phyloP scores from a whole-genome alignment of 2,329 filamentous ascomycete species.

The Samsoniella hepiali region DNA sequence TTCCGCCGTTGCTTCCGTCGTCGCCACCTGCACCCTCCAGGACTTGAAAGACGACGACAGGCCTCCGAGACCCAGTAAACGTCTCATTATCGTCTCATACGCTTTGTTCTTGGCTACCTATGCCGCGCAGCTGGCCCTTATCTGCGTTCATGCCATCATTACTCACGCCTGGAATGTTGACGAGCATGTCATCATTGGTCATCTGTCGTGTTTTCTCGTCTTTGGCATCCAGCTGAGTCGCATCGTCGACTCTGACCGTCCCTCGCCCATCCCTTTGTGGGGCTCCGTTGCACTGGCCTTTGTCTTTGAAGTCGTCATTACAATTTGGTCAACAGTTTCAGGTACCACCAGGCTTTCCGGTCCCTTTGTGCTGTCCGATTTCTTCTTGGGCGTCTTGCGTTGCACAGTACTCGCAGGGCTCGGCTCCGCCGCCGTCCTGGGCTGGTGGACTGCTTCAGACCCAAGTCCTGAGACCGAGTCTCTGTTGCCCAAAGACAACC shows the following conservation, averaged over 20 bases:
- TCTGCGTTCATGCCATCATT: constrained; percentile 37
- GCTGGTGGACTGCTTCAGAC: neutral
- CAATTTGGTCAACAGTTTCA: constrained; percentile 7
- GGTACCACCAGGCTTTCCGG: neutral
- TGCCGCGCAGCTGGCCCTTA: constrained; percentile 42
- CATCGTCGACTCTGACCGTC: constrained; percentile 47
- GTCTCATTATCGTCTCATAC: constrained; percentile 40
- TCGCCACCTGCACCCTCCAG: constrained; percentile 54
- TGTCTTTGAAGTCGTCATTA: constrained; percentile 50
- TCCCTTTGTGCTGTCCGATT: constrained; percentile 27
- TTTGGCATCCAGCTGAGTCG: constrained; percentile 59
- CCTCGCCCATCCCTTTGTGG: constrained; percentile 61
- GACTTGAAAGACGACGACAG: constrained; percentile 31
- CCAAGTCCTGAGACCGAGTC: constrained; percentile 14
- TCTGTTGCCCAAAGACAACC: constrained; percentile 14
- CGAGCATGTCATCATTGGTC: constrained; percentile 52
- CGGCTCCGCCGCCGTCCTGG: neutral
- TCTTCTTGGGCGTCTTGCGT: constrained; percentile 21
- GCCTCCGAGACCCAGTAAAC: constrained; percentile 23
- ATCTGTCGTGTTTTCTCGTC: constrained; percentile 60
- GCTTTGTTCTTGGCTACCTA: constrained; percentile 45
- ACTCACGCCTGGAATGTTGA: constrained; percentile 40
- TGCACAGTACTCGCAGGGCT: constrained; percentile 11
- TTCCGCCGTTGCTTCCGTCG: constrained; percentile 49
- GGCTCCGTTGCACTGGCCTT: constrained; percentile 60